phyloP scores from a whole-genome alignment of 1,139 yeast species.

The Taphrina flavorubra region DNA sequence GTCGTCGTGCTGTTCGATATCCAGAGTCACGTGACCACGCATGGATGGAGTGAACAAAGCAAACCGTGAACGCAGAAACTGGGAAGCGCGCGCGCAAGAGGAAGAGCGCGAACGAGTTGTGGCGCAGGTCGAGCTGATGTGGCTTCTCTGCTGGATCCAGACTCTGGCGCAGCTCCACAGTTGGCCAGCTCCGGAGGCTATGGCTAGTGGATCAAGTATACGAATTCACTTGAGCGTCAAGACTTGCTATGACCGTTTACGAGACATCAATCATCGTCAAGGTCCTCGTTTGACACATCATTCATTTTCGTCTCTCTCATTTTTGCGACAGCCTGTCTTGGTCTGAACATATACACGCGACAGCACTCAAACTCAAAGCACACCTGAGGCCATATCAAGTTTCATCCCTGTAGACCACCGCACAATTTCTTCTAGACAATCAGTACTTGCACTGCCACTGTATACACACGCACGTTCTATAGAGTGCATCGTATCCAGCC shows the following conservation, averaged over 20 bases:
- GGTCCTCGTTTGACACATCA: too few relatives aligned
- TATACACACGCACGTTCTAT: neutral
- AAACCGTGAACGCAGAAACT: too few relatives aligned
- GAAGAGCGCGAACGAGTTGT: neutral
- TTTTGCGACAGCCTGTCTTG: neutral
- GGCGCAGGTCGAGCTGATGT: slow-evolving; percentile 3
- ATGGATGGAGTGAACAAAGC: neutral
- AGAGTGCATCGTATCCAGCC: neutral
- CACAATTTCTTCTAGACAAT: neutral
- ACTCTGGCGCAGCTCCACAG: slow-evolving; percentile 1
- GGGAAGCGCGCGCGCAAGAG: too few relatives aligned
- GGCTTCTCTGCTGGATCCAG: neutral
- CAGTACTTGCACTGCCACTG: neutral
- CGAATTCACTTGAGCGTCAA: neutral
- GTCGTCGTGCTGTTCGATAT: neutral
- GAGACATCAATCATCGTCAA: too few relatives aligned
- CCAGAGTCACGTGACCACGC: neutral
- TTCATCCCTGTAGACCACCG: neutral
- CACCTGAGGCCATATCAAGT: neutral
- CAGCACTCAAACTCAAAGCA: neutral
- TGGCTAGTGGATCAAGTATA: neutral
- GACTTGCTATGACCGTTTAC: too few relatives aligned
- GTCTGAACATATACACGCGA: neutral
- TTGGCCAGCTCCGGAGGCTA: too few relatives aligned
- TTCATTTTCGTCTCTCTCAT: neutral